A percentile compares a stretch with the other conserved stretches of the same genome.
Evolutionary conservation across 352 stramenopile species (phyloP).

Genomic region (Phytophthora rubi): DNA sequence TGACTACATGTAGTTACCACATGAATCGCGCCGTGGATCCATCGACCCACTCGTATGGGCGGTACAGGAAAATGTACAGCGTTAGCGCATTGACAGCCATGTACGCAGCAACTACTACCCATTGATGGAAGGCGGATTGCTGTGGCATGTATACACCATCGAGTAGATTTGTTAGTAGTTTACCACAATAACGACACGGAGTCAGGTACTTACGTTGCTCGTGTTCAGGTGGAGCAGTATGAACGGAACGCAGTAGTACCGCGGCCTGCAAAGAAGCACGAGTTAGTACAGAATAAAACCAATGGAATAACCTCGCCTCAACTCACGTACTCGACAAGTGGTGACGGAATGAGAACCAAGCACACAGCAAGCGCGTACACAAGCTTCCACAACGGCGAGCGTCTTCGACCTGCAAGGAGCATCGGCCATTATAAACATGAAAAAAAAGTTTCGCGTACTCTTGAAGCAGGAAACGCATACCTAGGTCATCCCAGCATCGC

Average conservation of each 20-base stretch:
- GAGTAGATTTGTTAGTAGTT: constrained; percentile 9
- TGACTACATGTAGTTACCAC: too few relatives aligned
- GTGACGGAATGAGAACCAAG: constrained; percentile 87
- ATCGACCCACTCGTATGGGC: constrained; percentile 81
- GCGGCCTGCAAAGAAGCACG: constrained; percentile 45
- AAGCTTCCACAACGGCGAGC: constrained; percentile 78
- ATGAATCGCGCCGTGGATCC: constrained; percentile 85
- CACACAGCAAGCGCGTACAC: constrained; percentile 75
- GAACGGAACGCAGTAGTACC: constrained; percentile 86
- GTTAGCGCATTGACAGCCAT: constrained; percentile 68
- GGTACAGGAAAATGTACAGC: constrained; percentile 76
- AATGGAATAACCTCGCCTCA: neutral
- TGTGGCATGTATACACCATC: constrained; percentile 31
- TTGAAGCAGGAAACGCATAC: constrained; percentile 33
- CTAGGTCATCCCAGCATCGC: constrained; percentile 67
- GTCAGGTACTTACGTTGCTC: constrained; percentile 49
- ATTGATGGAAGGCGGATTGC: constrained; percentile 60
- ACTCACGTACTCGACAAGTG: constrained; percentile 84
- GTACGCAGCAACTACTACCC: constrained; percentile 51
- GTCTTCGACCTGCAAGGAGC: constrained; percentile 43
- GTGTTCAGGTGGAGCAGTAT: constrained; percentile 83
- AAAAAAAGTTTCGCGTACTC: neutral
- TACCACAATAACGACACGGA: neutral
- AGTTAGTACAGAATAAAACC: neutral
- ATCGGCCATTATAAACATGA: neutral